Evolutionary conservation across 192 early-diverging fungal genomes (phyloP).

Genomic region (Obelidium mucronatum): DNA sequence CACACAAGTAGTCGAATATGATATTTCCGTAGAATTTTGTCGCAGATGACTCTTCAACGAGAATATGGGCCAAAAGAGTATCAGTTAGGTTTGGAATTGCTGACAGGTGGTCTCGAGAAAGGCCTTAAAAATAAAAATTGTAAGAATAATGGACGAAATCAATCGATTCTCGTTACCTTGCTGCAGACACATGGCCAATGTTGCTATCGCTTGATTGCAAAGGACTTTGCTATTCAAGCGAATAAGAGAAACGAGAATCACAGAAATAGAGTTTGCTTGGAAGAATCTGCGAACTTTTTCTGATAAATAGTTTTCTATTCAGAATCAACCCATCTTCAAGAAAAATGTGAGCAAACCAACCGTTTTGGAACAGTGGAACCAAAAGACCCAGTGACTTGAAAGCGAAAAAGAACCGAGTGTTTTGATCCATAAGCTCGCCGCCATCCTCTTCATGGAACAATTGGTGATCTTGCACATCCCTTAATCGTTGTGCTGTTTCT

Average conservation of each 20-base stretch:
- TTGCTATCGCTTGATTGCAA: slow-evolving; percentile 36
- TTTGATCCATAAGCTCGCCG: slow-evolving; percentile 13
- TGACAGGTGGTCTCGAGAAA: not conserved
- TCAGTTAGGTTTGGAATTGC: not conserved
- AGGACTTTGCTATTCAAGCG: slow-evolving; percentile 35
- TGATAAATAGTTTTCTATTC: slow-evolving; percentile 4
- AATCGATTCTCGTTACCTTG: slow-evolving; percentile 4
- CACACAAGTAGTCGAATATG: slow-evolving; percentile 24
- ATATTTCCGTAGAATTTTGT: slow-evolving; percentile 22
- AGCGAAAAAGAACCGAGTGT: slow-evolving; percentile 22
- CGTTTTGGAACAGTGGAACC: slow-evolving; percentile 14
- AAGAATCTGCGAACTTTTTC: slow-evolving; percentile 27
- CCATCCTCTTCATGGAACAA: not conserved
- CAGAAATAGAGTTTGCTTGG: slow-evolving; percentile 30
- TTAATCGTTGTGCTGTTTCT: not conserved
- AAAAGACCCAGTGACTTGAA: slow-evolving; percentile 23
- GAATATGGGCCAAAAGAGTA: slow-evolving; percentile 2
- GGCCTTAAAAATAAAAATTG: not conserved
- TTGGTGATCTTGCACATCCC: not conserved
- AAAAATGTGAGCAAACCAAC: not conserved
- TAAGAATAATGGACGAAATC: not conserved
- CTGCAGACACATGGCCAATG: slow-evolving; percentile 15
- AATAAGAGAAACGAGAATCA: slow-evolving; percentile 37
- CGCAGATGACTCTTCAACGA: not conserved
- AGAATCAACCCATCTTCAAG: not conserved